Base-by-base conservation (phyloP, 106 monocot genomes). In the Dendrobium nobile region DNA sequence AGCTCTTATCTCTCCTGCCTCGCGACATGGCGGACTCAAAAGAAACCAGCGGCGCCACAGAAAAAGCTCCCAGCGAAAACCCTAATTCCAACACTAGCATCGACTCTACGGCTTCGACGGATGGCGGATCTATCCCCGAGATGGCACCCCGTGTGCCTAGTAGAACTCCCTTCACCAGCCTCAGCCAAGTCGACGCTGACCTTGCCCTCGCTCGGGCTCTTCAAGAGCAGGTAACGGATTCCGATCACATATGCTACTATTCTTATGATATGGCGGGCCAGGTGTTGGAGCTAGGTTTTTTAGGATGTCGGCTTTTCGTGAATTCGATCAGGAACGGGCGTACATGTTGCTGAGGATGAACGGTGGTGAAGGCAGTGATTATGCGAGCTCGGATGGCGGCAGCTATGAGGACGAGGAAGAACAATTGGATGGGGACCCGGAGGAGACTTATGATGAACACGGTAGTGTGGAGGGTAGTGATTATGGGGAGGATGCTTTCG, bases 121-220 rank as follows among this genome's bases (percentile, higher is more conserved):
- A 40, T 41, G 75, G 28, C 3, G 83, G 75, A 31, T 68, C 47
- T 72, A 31, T 51, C 5, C 37, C 77, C 73, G 82, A 81, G 26
- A 45, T 37, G 75, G 41, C 70, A 54, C 43, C 72, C 10, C 73
- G 47, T 73, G 73, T 70, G 73, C 45, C 86, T 8, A 20, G 86
- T 22, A 80, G 97, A 45, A 83, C 85, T n/a, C 97, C 94, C 17
- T 98, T 98, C 85, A 98, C 92, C 41, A 87, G 88, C 79, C 87
- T 98, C 19, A 89, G 88, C 87, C 97, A 98, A 85, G 89, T 94
- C 75, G 97, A 98, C 55, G 94, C 97, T 73, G 97, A 98, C 86
- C 91, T 89, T 20, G 97, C 94, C 20, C 94, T 94, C 78, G 94
- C 97, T 37, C 87, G 94, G 27, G 90, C 91, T 37, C 87, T 94